Conservation (phyloP, 1,284 basidiomycete species). For the Cutaneotrichosporon cyanovorans region DNA sequence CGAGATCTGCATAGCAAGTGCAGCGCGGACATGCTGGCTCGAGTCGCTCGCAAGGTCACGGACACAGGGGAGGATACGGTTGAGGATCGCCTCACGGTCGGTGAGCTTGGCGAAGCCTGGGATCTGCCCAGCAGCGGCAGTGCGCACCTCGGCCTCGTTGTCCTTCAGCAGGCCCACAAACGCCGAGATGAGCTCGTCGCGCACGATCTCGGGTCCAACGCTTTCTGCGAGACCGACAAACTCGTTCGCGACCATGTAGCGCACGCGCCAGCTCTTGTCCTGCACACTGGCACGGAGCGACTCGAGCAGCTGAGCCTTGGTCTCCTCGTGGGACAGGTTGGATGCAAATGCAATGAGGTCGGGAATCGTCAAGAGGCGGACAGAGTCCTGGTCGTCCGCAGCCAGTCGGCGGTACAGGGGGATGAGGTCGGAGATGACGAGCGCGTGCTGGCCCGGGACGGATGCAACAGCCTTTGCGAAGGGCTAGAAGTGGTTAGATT, state of each 20-base stretch:
- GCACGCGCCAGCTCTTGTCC: constrained; percentile 97
- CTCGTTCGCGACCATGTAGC: constrained; percentile 98
- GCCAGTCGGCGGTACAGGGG: constrained; percentile 92
- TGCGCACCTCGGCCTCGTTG: constrained; percentile 97
- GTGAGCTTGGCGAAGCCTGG: constrained; percentile 94
- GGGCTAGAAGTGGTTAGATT: constrained; percentile 49
- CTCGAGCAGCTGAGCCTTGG: constrained; percentile 82
- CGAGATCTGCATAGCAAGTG: constrained; percentile 91
- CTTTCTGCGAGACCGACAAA: constrained; percentile 90
- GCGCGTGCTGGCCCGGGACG: constrained; percentile 60
- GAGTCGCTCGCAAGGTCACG: constrained; percentile 87
- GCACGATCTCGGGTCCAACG: constrained; percentile 81
- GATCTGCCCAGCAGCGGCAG: constrained; percentile 90
- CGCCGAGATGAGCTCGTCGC: constrained; percentile 88
- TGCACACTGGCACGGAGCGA: constrained; percentile 79
- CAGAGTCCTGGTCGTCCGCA: constrained; percentile 96
- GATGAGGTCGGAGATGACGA: constrained; percentile 74
- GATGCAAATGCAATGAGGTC: constrained; percentile 89
- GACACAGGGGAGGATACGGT: constrained; percentile 91
- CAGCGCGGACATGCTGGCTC: constrained; percentile 95
- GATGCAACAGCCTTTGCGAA: constrained; percentile 58
- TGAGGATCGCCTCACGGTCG: constrained; percentile 89
- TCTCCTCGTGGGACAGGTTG: constrained; percentile 73
- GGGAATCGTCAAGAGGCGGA: constrained; percentile 90
- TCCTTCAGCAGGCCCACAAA: constrained; percentile 94